phyloP scores from a whole-genome alignment of 192 early-diverging fungal genomes.

The Dissophora globulifera region DNA sequence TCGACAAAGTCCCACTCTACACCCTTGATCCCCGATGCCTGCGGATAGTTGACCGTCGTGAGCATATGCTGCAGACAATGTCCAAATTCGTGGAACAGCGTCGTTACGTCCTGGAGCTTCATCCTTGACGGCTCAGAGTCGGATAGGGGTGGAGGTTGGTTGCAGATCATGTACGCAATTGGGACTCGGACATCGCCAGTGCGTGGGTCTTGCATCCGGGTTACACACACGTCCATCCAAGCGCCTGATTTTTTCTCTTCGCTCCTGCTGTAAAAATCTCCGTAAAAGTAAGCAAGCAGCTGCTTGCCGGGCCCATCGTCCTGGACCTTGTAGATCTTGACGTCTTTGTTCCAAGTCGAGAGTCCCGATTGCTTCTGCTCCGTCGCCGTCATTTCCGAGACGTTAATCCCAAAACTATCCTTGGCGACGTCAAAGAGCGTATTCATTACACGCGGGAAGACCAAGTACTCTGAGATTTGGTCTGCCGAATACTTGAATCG shows the following conservation, averaged over 20 bases:
- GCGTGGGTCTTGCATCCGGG: conserved; percentile 52
- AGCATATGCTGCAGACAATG: conserved; percentile 71
- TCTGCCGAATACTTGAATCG: conserved; percentile 64
- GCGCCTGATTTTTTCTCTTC: conserved; percentile 68
- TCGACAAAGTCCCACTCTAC: conserved; percentile 71
- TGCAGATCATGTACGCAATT: conserved; percentile 70
- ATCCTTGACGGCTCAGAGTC: conserved; percentile 57
- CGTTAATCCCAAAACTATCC: conserved; percentile 61
- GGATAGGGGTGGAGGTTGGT: conserved; percentile 60
- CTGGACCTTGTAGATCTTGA: conserved; percentile 64
- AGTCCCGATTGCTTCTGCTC: conserved; percentile 52
- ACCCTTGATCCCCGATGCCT: conserved; percentile 71
- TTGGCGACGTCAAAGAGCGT: conserved; percentile 65
- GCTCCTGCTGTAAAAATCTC: conserved; percentile 65
- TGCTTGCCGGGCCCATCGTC: conserved; percentile 54
- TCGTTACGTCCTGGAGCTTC: conserved; percentile 71
- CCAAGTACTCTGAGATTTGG: conserved; percentile 64
- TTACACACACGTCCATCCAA: conserved; percentile 68
- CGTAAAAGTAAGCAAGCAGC: conserved; percentile 67
- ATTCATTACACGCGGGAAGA: conserved; percentile 63
- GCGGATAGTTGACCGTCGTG: conserved; percentile 66
- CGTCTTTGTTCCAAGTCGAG: conserved; percentile 66
- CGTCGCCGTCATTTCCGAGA: conserved; percentile 48
- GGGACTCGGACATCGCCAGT: conserved; percentile 58
- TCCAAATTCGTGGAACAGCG: conserved; percentile 73